These are phyloP conservation scores for Fraxinus platypoda DNA, from an alignment of 305 asterid species.

Conservation along the genomic window DNA sequence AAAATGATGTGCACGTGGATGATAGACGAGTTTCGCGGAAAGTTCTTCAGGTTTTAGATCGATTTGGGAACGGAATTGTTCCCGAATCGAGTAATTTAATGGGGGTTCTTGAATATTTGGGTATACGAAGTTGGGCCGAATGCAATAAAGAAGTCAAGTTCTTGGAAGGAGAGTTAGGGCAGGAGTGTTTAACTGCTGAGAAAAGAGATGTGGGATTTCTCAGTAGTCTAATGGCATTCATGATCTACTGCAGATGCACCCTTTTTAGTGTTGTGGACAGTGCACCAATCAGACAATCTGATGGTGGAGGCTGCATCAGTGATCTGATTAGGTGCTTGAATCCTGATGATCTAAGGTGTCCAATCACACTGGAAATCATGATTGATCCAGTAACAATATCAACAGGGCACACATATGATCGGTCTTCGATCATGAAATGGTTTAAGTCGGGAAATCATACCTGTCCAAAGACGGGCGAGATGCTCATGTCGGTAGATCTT, in stretches of 20 bases:
- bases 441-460: slow-evolving; percentile 62
- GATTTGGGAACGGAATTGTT: slow-evolving; percentile 36
- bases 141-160: slow-evolving; percentile 53
- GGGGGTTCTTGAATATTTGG: slow-evolving; percentile 51
- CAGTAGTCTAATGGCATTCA: slow-evolving; percentile 46
- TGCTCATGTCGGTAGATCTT: slow-evolving; percentile 35
- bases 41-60: slow-evolving; percentile 35
- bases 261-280: slow-evolving; percentile 34
- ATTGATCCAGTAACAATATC: slow-evolving; percentile 72
- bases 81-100: slow-evolving; percentile 50
- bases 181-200: slow-evolving; percentile 35
- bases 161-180: slow-evolving; percentile 49
- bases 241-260: slow-evolving; percentile 63
- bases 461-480: slow-evolving; percentile 82
- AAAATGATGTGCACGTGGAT: slow-evolving; percentile 41
- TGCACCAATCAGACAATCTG: neutral
- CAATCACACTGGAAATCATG: slow-evolving; percentile 79
- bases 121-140: slow-evolving; percentile 59
- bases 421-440: slow-evolving; percentile 71
- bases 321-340: slow-evolving; percentile 38
- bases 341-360: slow-evolving; percentile 76
- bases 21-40: slow-evolving; percentile 35
- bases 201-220: slow-evolving; percentile 44
- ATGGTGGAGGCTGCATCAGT: slow-evolving; percentile 5
- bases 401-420: slow-evolving; percentile 81